Evolutionary conservation across 257 asterid species (phyloP).

Genomic region (Solanum medicagineum): DNA sequence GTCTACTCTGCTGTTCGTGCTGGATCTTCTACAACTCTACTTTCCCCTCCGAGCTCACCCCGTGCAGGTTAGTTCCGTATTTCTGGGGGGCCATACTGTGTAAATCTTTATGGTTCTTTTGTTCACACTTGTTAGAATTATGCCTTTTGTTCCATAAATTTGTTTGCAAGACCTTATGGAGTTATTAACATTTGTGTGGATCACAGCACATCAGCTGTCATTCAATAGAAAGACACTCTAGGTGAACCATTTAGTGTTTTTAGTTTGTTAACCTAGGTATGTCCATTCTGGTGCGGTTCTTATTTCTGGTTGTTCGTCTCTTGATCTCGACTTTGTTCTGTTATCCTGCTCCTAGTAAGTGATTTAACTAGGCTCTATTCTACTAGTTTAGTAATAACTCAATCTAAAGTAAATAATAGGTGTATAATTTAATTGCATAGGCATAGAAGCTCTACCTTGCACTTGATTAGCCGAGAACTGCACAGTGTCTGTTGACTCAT

Average conservation of each 20-base stretch:
- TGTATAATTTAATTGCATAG: neutral
- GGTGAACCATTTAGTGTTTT: neutral
- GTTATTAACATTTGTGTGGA: neutral
- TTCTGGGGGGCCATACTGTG: neutral
- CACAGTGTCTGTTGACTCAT: neutral
- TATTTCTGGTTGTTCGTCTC: neutral
- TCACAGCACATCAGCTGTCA: neutral
- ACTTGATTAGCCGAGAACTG: neutral
- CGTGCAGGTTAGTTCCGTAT: conserved; percentile 41
- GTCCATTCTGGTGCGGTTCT: neutral
- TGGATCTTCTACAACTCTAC: conserved; percentile 73
- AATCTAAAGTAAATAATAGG: neutral
- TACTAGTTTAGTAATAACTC: neutral
- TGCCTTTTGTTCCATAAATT: neutral
- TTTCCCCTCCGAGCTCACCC: conserved; percentile 85
- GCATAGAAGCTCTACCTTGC: neutral
- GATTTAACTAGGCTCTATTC: neutral
- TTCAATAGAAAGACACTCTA: neutral
- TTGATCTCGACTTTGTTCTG: neutral
- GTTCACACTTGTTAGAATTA: neutral
- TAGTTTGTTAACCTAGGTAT: neutral
- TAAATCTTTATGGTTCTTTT: neutral
- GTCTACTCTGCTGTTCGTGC: conserved; percentile 91
- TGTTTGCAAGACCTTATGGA: neutral
- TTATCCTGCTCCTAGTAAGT: neutral